Percentiles rank a stretch among this genome's conserved stretches.
phyloP scores from a whole-genome alignment of 1,139 yeast genomes.

The Blastobotrys ciferrii region DNA sequence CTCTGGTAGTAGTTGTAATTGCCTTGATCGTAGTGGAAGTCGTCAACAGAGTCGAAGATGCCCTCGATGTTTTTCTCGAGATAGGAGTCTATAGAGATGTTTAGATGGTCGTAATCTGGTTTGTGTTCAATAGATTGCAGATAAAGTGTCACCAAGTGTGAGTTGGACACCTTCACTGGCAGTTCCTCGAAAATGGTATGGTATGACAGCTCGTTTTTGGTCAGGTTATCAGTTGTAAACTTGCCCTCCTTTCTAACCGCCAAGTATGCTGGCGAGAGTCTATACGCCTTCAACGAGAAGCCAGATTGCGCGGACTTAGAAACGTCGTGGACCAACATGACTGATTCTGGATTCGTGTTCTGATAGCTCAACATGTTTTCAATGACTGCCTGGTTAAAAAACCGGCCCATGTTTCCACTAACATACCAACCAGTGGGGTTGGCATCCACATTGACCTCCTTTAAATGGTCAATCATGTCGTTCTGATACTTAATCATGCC shows the following conservation, averaged over 20 bases:
- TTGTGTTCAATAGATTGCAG: conserved; percentile 38
- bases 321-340: conserved; percentile 72
- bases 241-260: conserved; percentile 47
- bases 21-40: conserved; percentile 76
- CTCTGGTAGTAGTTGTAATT: conserved; percentile 79
- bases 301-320: conserved; percentile 57
- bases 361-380: conserved; percentile 70
- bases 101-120: conserved; percentile 37
- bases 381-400: conserved; percentile 61
- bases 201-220: conserved; percentile 59
- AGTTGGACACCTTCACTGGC: conserved; percentile 62
- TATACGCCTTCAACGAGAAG: conserved; percentile 64
- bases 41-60: conserved; percentile 71
- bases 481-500: conserved; percentile 68
- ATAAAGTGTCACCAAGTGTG: conserved; percentile 48
- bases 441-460: conserved; percentile 63
- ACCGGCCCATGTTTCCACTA: conserved; percentile 61
- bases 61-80: conserved; percentile 56
- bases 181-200: conserved; percentile 72
- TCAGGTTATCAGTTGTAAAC: conserved; percentile 67
- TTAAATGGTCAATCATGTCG: conserved; percentile 62
- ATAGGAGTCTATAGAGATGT: conserved; percentile 43
- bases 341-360: conserved; percentile 57
- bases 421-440: conserved; percentile 85
- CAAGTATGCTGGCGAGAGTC: conserved; percentile 64